A percentile compares a stretch with the other conserved stretches of the same genome.
Evolutionary conservation across 805 yeast species (phyloP).

Genomic region (Saccharomycopsis capsularis): DNA sequence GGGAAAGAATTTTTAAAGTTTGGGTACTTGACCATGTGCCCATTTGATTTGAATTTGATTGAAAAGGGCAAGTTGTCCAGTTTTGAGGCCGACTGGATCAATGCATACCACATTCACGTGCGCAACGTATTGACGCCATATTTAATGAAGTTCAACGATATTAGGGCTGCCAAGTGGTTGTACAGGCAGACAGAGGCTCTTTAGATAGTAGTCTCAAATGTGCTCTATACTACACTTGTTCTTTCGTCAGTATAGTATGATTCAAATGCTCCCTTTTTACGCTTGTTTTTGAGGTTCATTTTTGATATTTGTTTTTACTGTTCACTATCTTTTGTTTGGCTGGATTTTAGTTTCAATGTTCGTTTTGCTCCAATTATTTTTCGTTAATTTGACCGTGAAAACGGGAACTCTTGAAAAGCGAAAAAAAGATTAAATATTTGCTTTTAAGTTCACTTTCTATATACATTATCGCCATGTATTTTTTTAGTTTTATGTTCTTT

Average conservation of each 20-base stretch:
- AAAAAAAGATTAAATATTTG: too few species aligned
- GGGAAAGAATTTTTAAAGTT: constrained; percentile 40
- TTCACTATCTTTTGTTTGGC: background rate
- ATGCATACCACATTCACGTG: constrained; percentile 40
- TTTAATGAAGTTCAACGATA: constrained; percentile 37
- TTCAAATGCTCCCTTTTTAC: too few species aligned
- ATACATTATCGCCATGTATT: background rate
- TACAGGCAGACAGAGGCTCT: constrained; percentile 51
- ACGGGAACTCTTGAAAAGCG: too few species aligned
- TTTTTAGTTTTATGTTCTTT: background rate
- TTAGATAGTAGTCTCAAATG: background rate
- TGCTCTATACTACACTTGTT: too few species aligned
- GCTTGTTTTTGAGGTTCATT: background rate
- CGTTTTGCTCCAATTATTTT: background rate
- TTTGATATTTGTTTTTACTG: background rate
- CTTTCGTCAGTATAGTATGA: too few species aligned
- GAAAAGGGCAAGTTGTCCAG: constrained; percentile 35
- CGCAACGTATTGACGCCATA: constrained; percentile 38
- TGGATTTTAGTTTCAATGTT: background rate
- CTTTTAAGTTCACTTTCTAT: too few species aligned
- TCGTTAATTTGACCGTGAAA: too few species aligned
- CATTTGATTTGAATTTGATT: constrained; percentile 48
- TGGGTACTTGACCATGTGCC: constrained; percentile 52
- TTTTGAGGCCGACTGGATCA: constrained; percentile 45
- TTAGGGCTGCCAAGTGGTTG: constrained; percentile 64